phyloP scores from a whole-genome alignment of 331 rosid species.

The Pyrus hybrid region DNA sequence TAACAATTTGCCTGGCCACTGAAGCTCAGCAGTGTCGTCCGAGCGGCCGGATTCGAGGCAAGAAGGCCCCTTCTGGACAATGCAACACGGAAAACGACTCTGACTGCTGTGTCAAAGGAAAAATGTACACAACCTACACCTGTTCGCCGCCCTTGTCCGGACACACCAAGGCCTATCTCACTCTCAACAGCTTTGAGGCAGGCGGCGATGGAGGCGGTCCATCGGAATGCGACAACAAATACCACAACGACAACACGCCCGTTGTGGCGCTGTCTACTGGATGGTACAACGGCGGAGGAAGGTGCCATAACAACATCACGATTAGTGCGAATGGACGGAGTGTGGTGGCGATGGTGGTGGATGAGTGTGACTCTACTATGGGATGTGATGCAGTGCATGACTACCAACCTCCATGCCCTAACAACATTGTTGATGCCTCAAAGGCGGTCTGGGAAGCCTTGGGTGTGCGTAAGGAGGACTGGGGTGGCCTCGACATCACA shows the following conservation, averaged over 20 bases:
- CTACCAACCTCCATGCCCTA: constrained; percentile 23
- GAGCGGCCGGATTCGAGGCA: constrained; percentile 21
- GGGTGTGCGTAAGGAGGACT: constrained; percentile 4
- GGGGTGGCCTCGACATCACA: not conserved
- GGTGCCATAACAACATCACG: constrained; percentile 18
- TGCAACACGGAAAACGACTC: constrained; percentile 23
- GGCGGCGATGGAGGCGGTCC: constrained; percentile 20
- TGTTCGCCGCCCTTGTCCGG: constrained; percentile 11
- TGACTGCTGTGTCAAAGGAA: constrained; percentile 16
- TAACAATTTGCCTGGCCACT: not conserved
- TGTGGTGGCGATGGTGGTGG: constrained; percentile 29
- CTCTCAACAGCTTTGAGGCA: constrained; percentile 17
- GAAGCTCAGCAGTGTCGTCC: constrained; percentile 14
- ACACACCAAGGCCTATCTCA: constrained; percentile 17
- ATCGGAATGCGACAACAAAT: constrained; percentile 23
- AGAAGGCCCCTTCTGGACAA: constrained; percentile 16
- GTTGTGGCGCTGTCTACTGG: constrained; percentile 28
- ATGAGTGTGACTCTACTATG: constrained; percentile 29
- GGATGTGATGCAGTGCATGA: constrained; percentile 31
- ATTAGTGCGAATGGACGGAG: constrained; percentile 18
- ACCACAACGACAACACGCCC: constrained; percentile 18
- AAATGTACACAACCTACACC: constrained; percentile 17
- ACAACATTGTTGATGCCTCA: constrained; percentile 37
- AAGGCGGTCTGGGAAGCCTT: constrained; percentile 40
- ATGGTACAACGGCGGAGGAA: constrained; percentile 19